Percentiles rank a stretch among this genome's conserved stretches.
Evolutionary conservation across 441 rosid species (phyloP).

Genomic region (Populus hybrid): DNA sequence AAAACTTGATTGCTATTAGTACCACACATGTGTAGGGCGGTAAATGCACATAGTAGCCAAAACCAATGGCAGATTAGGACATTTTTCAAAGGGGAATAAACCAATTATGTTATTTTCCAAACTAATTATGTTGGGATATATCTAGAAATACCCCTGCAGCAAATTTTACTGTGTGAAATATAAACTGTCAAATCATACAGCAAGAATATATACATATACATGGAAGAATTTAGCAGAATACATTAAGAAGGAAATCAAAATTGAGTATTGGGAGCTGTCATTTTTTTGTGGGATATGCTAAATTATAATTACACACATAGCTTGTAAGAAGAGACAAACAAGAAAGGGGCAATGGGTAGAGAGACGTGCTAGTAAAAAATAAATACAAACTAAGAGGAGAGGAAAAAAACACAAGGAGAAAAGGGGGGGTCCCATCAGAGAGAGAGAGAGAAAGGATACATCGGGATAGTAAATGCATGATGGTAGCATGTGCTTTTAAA

Average conservation of each 20-base stretch:
- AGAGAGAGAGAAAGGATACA: not conserved
- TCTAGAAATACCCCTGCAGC: not conserved
- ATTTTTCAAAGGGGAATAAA: too few relatives aligned
- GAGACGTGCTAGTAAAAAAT: not conserved
- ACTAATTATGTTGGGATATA: not conserved
- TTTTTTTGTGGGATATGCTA: not conserved
- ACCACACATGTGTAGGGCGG: not conserved
- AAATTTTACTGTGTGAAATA: not conserved
- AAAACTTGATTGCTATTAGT: not conserved
- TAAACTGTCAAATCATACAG: not conserved
- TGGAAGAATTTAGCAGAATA: too few relatives aligned
- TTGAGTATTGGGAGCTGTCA: not conserved
- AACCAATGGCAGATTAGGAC: not conserved
- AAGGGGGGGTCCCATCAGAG: not conserved
- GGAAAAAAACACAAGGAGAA: not conserved
- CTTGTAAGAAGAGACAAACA: not conserved
- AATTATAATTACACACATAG: not conserved
- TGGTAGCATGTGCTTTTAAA: not conserved
- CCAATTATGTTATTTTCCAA: too few relatives aligned
- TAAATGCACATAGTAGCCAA: not conserved
- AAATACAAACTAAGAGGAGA: not conserved
- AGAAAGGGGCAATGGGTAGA: not conserved
- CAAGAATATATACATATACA: too few relatives aligned
- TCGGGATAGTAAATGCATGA: not conserved
- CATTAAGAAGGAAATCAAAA: not conserved